These are phyloP conservation scores for Exophiala calicioides DNA, from an alignment of 2,329 filamentous ascomycete genomes.

Conservation along the genomic window DNA sequence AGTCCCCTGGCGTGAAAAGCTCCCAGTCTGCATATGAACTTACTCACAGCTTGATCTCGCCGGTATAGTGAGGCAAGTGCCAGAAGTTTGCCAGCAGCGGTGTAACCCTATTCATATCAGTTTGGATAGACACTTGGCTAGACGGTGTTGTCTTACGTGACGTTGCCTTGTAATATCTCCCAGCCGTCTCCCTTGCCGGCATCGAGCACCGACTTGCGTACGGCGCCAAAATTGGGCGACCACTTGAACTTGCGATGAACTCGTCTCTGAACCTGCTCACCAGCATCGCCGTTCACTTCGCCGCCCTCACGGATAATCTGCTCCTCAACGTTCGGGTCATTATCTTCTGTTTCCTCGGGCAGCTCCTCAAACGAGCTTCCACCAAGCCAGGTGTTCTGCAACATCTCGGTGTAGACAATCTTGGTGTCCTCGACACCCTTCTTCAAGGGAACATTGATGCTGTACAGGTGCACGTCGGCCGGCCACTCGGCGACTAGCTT, in stretches of 20 bases:
- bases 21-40: conserved; percentile 19
- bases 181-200: conserved; percentile 83
- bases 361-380: conserved; percentile 85
- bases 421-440: conserved; percentile 71
- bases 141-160: conserved; percentile 61
- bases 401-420: conserved; percentile 78
- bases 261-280: conserved; percentile 45
- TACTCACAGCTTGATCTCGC: conserved; percentile 83
- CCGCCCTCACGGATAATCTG: conserved; percentile 69
- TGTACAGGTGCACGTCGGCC: conserved; percentile 77
- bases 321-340: conserved; percentile 67
- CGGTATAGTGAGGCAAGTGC: conserved; percentile 66
- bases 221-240: conserved; percentile 83
- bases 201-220: conserved; percentile 82
- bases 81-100: conserved; percentile 91
- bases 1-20: neutral
- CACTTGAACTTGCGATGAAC: conserved; percentile 91
- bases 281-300: conserved; percentile 39
- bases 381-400: conserved; percentile 88
- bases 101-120: conserved; percentile 66
- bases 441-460: conserved; percentile 83
- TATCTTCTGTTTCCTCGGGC: conserved; percentile 62
- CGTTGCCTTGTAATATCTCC: conserved; percentile 83
- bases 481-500: conserved; percentile 75
- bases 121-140: conserved; percentile 1